Evolutionary conservation across 2,329 filamentous ascomycete species (phyloP), one percentile per base, ranked within the genome.

Genomic region (Paracoccidioides lutzii): DNA sequence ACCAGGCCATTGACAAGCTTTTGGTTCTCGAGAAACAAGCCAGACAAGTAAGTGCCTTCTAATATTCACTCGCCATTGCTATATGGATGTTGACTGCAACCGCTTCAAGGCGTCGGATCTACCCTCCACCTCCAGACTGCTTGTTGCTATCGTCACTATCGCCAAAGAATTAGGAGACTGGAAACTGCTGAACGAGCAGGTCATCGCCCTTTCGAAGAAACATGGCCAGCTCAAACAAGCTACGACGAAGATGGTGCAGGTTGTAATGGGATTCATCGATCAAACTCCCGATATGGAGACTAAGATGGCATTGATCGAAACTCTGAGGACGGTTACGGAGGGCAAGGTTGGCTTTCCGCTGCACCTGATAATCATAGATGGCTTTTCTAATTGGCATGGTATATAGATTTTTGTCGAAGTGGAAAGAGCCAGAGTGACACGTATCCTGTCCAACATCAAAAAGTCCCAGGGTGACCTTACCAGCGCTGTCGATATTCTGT

Each of bases 161-260:
- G 91, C 89, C 77, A 97, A 96, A 75, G 80, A 95, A 72, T 84
- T 87, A 22, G 85, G 85, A 63, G 90, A 98, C 72, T 98, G 93
- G 93, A 84, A 83, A 71, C 76, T 96, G 67, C 81, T 98, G 75
- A 97, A 95, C 71, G 93, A 98, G 75, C 93, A 98, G 76, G 88
- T 95, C 60, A 80, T 95, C 65, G 80, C 96, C 61, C 80, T 98
- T 57, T 97, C 93, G 62, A 98, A 98, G 84, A 98, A 98, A 78
- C 93, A 98, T 87, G 88, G 90, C 66, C 93, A 98, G 78, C 90
- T 98, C 69, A 98, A 98, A 75, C 93, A 97, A 75, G 93, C 93
- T 67, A 93, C 90, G 67, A 97, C 93, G 65, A 93, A 91, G 78
- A 98, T 98, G 93, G 90, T 98, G 59, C 93, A 98, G 78, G 86